These are phyloP conservation scores for Flaveria brownii DNA, from an alignment of 129 eudicot genomes.

Conservation along the genomic window DNA sequence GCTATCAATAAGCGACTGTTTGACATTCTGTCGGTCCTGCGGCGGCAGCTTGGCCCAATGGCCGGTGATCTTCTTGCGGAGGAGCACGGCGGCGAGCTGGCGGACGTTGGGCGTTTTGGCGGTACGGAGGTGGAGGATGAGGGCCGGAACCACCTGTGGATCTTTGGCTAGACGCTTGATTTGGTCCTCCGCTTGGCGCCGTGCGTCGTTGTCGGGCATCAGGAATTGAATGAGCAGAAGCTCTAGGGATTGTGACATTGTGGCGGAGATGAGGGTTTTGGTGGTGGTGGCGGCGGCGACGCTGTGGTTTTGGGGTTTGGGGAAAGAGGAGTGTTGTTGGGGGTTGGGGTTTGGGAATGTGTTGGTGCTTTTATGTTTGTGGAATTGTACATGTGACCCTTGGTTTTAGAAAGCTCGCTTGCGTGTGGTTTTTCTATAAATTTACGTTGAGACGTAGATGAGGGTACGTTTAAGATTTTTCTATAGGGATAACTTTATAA, in stretches of 20 bases:
- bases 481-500: no score
- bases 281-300: slow-evolving; percentile 34
- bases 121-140: slow-evolving; percentile 87
- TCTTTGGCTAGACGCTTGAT: slow-evolving; percentile 90
- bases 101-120: slow-evolving; percentile 97
- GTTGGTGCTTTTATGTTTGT: slow-evolving; percentile 14
- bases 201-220: slow-evolving; percentile 97
- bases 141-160: slow-evolving; percentile 95
- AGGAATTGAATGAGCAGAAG: slow-evolving; percentile 78
- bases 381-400: neutral
- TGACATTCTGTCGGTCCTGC: slow-evolving; percentile 66
- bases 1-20: slow-evolving; percentile 87
- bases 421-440: no score
- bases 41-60: slow-evolving; percentile 89
- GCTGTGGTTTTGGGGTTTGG: slow-evolving; percentile 25
- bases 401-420: neutral
- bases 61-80: slow-evolving; percentile 95
- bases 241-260: slow-evolving; percentile 90
- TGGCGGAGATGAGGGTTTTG: slow-evolving; percentile 35
- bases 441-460: no score
- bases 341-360: slow-evolving; percentile 14
- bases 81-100: slow-evolving; percentile 91
- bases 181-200: slow-evolving; percentile 98
- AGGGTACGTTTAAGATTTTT: no score
- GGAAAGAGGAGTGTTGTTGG: slow-evolving; percentile 8